Percentiles rank a stretch among this genome's conserved stretches.
Evolutionary conservation across 192 early-diverging fungal species (phyloP).

Genomic region (Entomortierella beljakovae): DNA sequence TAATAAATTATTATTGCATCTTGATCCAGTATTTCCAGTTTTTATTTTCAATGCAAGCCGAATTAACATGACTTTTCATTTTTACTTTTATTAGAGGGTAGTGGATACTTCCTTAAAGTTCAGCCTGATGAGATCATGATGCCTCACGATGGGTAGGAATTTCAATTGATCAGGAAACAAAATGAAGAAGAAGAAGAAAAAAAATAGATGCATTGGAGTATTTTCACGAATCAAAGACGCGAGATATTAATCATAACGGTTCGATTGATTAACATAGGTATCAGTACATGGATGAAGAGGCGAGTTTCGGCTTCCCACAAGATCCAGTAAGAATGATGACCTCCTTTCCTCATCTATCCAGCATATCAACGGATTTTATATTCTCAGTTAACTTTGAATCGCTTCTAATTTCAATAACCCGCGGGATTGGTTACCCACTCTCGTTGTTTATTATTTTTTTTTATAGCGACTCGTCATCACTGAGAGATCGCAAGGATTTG

Average conservation of each 20-base stretch:
- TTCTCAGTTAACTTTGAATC: neutral
- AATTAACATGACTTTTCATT: too few species aligned
- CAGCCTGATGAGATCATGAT: constrained; percentile 33
- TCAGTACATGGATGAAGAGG: constrained; percentile 52
- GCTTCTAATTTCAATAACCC: neutral
- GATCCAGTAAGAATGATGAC: constrained; percentile 14
- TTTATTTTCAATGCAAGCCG: too few species aligned
- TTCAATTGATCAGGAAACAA: too few species aligned
- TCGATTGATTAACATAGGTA: constrained; percentile 13
- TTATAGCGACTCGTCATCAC: constrained; percentile 49
- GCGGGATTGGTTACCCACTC: too few species aligned
- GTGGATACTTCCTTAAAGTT: constrained; percentile 43
- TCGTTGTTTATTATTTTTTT: too few species aligned
- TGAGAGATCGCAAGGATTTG: constrained; percentile 50
- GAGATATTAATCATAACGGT: neutral
- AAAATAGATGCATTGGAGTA: too few species aligned
- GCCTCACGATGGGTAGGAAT: constrained; percentile 51
- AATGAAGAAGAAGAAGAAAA: too few species aligned
- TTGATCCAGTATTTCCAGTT: too few species aligned
- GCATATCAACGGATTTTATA: neutral
- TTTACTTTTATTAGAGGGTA: constrained; percentile 22
- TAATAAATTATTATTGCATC: too few species aligned
- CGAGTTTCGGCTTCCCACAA: constrained; percentile 13
- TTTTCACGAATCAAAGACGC: neutral
- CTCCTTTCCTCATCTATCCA: constrained; percentile 5